Percentiles rank a stretch among this genome's conserved stretches.
Evolutionary conservation across 2,329 filamentous ascomycete species (phyloP).

Genomic region (Balansia obtecta): DNA sequence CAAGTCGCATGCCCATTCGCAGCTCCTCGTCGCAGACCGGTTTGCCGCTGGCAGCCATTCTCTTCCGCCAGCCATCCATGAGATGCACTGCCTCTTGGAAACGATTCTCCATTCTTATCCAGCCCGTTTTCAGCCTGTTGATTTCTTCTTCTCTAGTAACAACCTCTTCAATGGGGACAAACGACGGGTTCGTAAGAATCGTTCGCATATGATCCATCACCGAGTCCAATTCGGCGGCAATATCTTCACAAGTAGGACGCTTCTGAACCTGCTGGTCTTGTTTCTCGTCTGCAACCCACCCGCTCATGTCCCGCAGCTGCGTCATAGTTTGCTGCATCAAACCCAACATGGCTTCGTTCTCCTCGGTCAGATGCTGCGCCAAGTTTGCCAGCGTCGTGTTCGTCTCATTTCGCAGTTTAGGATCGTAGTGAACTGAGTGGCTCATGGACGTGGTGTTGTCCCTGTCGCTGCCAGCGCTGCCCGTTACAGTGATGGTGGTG

Average conservation of each 20-base stretch:
- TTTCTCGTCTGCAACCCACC: constrained; percentile 30
- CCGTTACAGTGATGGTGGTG: constrained; percentile 43
- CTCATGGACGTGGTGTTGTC: constrained; percentile 16
- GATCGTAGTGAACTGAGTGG: constrained; percentile 28
- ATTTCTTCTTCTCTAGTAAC: constrained; percentile 90
- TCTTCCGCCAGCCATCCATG: constrained; percentile 83
- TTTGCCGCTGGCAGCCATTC: constrained; percentile 59
- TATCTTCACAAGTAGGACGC: constrained; percentile 43
- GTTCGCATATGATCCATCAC: constrained; percentile 72
- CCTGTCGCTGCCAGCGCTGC: constrained; percentile 39
- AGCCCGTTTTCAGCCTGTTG: constrained; percentile 64
- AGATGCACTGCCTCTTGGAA: constrained; percentile 84
- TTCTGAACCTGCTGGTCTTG: constrained; percentile 19
- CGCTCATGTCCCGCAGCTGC: constrained; percentile 58
- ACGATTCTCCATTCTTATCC: constrained; percentile 84
- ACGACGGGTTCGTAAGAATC: constrained; percentile 87
- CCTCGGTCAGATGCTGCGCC: constrained; percentile 73
- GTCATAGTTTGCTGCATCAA: constrained; percentile 60
- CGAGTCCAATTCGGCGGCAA: constrained; percentile 61
- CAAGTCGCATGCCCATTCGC: constrained; percentile 54
- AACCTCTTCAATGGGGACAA: constrained; percentile 90
- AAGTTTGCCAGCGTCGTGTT: constrained; percentile 82
- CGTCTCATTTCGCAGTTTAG: constrained; percentile 73
- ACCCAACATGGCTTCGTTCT: constrained; percentile 72
- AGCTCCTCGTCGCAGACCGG: constrained; percentile 57